phyloP scores from a whole-genome alignment of 2,329 filamentous ascomycete species.

The Penicillium brevicompactum region DNA sequence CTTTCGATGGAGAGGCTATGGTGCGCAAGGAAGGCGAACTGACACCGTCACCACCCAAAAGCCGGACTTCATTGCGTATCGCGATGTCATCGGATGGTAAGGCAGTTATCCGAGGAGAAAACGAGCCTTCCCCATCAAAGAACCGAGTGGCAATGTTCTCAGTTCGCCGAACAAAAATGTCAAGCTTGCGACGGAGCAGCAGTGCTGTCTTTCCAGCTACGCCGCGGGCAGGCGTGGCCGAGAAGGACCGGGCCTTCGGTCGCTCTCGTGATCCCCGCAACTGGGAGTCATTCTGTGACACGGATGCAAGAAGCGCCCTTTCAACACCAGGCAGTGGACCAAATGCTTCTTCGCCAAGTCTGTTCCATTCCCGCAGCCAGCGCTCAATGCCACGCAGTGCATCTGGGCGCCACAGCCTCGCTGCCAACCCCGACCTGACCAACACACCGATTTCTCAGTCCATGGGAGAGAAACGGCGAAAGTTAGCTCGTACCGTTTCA shows the following conservation, averaged over 20 bases:
- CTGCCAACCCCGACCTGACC: slow-evolving; percentile 46
- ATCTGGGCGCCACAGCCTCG: slow-evolving; percentile 57
- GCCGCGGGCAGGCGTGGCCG: slow-evolving; percentile 57
- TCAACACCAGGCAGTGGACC: slow-evolving; percentile 72
- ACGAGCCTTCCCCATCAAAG: slow-evolving; percentile 68
- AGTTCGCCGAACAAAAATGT: slow-evolving; percentile 51
- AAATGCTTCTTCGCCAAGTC: slow-evolving; percentile 67
- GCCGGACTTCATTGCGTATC: slow-evolving; percentile 64
- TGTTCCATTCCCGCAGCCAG: slow-evolving; percentile 72
- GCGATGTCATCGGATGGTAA: slow-evolving; percentile 87
- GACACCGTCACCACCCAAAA: slow-evolving; percentile 44
- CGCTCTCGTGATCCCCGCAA: slow-evolving; percentile 84
- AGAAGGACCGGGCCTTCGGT: slow-evolving; percentile 59
- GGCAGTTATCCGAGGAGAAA: slow-evolving; percentile 75
- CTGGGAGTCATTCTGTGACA: slow-evolving; percentile 90
- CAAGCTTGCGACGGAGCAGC: slow-evolving; percentile 68
- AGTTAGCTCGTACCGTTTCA: slow-evolving; percentile 62
- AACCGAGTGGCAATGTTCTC: slow-evolving; percentile 53
- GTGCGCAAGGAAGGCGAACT: slow-evolving; percentile 41
- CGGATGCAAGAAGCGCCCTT: slow-evolving; percentile 74
- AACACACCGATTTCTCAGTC: slow-evolving; percentile 53
- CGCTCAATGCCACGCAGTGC: slow-evolving; percentile 50
- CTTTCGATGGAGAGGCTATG: slow-evolving; percentile 44
- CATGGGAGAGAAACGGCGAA: slow-evolving; percentile 59
- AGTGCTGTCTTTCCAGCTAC: slow-evolving; percentile 66